Evolutionary conservation across 1,139 yeast species (phyloP).

Genomic region (Yamadazyma dendronema): DNA sequence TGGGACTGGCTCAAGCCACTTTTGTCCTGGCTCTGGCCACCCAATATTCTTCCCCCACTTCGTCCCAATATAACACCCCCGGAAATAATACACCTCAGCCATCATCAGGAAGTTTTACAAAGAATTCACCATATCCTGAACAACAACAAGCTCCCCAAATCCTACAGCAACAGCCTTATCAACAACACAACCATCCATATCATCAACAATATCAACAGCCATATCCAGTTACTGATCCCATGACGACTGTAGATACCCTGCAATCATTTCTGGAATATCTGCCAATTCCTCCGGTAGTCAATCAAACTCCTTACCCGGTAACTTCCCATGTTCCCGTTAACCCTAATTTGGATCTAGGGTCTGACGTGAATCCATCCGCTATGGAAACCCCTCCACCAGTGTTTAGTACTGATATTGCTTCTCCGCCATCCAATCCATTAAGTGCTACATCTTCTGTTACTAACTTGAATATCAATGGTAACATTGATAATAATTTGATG

Average conservation of each 20-base stretch:
- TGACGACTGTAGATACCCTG: no score
- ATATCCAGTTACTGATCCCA: constrained; percentile 6
- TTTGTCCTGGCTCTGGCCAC: not conserved
- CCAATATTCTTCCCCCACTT: constrained; percentile 7
- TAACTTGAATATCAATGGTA: constrained; percentile 27
- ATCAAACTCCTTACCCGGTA: not conserved
- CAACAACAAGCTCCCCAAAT: not conserved
- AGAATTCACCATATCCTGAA: not conserved
- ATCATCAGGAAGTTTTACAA: constrained; percentile 1
- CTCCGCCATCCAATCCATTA: constrained; percentile 33
- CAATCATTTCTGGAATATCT: no score
- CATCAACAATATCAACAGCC: constrained; percentile 1
- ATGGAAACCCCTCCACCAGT: constrained; percentile 10
- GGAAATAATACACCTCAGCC: constrained; percentile 7
- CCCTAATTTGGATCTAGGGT: not conserved
- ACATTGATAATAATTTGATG: constrained; percentile 2
- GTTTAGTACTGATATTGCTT: constrained; percentile 12
- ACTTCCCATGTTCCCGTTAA: constrained; percentile 3
- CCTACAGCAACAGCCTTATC: not conserved
- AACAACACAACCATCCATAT: not conserved
- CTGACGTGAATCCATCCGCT: not conserved
- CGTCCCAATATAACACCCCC: constrained; percentile 13
- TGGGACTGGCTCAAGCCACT: not conserved
- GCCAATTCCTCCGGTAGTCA: not conserved
- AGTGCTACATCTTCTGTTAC: constrained; percentile 42